A percentile compares a stretch with the other conserved stretches of the same genome.
These are phyloP conservation scores for Cutaneotrichosporon sp. DNA, from an alignment of 1,284 basidiomycete species.

Conservation along the genomic window DNA sequence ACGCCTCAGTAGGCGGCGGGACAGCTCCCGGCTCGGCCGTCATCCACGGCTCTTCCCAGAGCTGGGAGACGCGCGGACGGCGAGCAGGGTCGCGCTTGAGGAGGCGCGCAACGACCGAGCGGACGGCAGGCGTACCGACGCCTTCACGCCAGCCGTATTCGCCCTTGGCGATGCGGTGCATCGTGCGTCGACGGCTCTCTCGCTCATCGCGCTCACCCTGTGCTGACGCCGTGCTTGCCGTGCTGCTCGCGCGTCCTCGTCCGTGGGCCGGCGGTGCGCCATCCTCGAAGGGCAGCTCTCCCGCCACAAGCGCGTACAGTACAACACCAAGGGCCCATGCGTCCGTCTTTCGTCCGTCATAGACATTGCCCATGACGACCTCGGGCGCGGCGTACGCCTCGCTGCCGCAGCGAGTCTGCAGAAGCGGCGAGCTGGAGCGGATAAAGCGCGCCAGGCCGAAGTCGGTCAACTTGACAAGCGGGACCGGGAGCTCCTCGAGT, in stretches of 20 bases:
- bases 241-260: constrained; percentile 26
- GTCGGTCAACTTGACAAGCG: constrained; percentile 82
- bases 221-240: constrained; percentile 7
- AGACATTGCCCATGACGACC: constrained; percentile 71
- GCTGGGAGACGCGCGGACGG: constrained; percentile 60
- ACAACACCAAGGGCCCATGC: constrained; percentile 87
- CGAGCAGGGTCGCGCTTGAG: constrained; percentile 68
- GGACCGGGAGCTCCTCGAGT: constrained; percentile 55
- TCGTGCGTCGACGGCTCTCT: constrained; percentile 23
- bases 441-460: constrained; percentile 88
- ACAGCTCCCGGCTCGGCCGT: constrained; percentile 36
- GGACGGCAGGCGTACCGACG: constrained; percentile 36
- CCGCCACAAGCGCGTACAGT: constrained; percentile 69
- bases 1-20: constrained; percentile 18
- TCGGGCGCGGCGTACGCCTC: constrained; percentile 92
- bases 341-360: constrained; percentile 85
- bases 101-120: constrained; percentile 61
- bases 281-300: constrained; percentile 57
- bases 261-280: constrained; percentile 21
- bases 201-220: constrained; percentile 14
- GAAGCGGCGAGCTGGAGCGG: constrained; percentile 64
- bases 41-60: constrained; percentile 73
- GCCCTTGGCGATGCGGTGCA: constrained; percentile 74
- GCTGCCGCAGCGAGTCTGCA: constrained; percentile 84
- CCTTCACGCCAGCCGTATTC: constrained; percentile 66